phyloP scores from a whole-genome alignment of 495 filamentous ascomycete species.

The Neurospora terricola region DNA sequence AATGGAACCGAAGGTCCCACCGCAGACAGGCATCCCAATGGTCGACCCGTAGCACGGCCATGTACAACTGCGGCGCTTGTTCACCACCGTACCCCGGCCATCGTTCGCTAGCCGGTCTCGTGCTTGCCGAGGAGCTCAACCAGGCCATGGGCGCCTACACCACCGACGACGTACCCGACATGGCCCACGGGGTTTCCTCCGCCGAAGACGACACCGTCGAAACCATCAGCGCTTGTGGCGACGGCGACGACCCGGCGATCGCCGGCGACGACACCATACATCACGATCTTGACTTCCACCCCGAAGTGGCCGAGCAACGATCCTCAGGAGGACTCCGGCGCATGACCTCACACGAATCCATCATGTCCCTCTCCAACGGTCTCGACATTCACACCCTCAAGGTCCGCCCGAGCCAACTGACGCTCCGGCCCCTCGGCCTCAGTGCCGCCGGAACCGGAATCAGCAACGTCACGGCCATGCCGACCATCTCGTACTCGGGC shows the following conservation, averaged over 20 bases:
- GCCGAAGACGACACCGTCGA: conserved; percentile 13
- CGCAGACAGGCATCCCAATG: conserved; percentile 44
- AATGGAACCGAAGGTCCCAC: conserved; percentile 35
- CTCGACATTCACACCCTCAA: conserved; percentile 47
- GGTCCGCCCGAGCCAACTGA: conserved; percentile 41
- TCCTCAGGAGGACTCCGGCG: conserved; percentile 22
- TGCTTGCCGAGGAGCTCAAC: conserved; percentile 1
- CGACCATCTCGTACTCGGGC: conserved; percentile 24
- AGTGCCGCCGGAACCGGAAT: conserved; percentile 32
- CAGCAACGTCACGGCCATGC: conserved; percentile 30
- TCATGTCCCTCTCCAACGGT: conserved; percentile 42
- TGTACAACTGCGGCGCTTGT: conserved; percentile 7
- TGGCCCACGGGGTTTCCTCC: conserved; percentile 1
- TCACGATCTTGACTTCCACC: conserved; percentile 9
- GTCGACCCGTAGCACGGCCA: conserved; percentile 36
- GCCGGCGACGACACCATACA: neutral
- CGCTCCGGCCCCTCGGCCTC: conserved; percentile 33
- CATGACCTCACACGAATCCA: conserved; percentile 41
- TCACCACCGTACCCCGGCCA: neutral
- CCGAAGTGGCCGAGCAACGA: conserved; percentile 2
- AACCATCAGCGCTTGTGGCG: neutral
- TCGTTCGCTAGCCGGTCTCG: conserved; percentile 1
- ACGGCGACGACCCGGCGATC: conserved; percentile 2
- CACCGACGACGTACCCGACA: conserved; percentile 13
- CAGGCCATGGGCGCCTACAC: conserved; percentile 5